Evolutionary conservation across 371 early-diverging fungal genomes (phyloP).

Genomic region (Mucor ambiguus): DNA sequence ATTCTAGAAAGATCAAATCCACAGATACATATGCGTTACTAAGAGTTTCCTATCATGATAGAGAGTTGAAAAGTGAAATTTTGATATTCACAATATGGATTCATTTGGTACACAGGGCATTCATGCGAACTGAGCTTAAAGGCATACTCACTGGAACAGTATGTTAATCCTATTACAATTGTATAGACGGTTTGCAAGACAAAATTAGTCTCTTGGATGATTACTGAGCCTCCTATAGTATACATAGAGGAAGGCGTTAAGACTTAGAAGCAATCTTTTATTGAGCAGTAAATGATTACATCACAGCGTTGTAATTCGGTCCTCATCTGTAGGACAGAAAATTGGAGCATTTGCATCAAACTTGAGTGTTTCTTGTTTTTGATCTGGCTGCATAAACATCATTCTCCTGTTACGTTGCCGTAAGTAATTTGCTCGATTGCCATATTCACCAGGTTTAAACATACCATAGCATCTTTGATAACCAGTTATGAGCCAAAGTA

Average conservation of each 20-base stretch:
- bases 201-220: too few relatives aligned
- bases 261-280: not conserved
- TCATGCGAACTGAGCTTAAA: too few relatives aligned
- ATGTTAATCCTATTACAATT: too few relatives aligned
- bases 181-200: too few relatives aligned
- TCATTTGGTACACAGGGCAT: too few relatives aligned
- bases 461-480: constrained; percentile 46
- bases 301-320: constrained; percentile 31
- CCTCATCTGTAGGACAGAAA: constrained; percentile 43
- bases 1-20: too few relatives aligned
- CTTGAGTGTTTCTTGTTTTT: constrained; percentile 8
- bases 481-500: constrained; percentile 27
- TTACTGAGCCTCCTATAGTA: too few relatives aligned
- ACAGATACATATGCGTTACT: too few relatives aligned
- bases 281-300: not conserved
- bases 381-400: constrained; percentile 15
- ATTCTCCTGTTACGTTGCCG: constrained; percentile 19
- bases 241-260: not conserved
- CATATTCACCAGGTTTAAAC: not conserved
- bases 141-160: too few relatives aligned
- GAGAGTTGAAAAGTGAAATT: too few relatives aligned
- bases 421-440: not conserved
- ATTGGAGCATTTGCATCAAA: constrained; percentile 27
- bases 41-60: too few relatives aligned
- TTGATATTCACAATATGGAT: too few relatives aligned